phyloP scores from a whole-genome alignment of 805 yeast genomes.

The Kuraishia hungarica region DNA sequence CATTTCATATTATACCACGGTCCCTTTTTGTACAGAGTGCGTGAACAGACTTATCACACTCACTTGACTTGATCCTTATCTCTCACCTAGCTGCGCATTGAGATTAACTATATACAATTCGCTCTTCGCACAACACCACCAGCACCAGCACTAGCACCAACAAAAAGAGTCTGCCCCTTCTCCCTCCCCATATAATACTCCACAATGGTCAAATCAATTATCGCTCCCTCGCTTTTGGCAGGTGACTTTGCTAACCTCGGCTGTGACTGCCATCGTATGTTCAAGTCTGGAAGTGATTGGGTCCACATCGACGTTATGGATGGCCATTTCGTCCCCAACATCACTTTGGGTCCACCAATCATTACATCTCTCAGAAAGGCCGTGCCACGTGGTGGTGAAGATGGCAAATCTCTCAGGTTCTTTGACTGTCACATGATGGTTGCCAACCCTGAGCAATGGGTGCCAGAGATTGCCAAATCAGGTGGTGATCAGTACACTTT shows the following conservation, averaged over 20 bases:
- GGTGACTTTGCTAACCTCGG: slow-evolving; percentile 88
- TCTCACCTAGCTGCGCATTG: too few relatives aligned
- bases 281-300: slow-evolving; percentile 88
- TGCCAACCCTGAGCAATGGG: slow-evolving; percentile 86
- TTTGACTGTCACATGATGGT: slow-evolving; percentile 99
- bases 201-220: slow-evolving; percentile 65
- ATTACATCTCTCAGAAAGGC: slow-evolving; percentile 68
- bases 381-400: slow-evolving; percentile 55
- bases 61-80: too few relatives aligned
- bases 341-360: slow-evolving; percentile 89
- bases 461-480: slow-evolving; percentile 80
- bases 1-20: too few relatives aligned
- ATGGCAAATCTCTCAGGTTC: slow-evolving; percentile 32
- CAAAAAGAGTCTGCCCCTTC: too few relatives aligned
- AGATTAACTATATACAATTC: too few relatives aligned
- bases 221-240: slow-evolving; percentile 93
- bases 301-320: slow-evolving; percentile 98
- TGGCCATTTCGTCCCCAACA: slow-evolving; percentile 96
- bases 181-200: background rate
- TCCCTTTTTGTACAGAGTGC: too few relatives aligned
- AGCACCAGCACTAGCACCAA: too few relatives aligned
- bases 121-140: too few relatives aligned
- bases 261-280: slow-evolving; percentile 75
- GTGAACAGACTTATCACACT: too few relatives aligned
- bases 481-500: slow-evolving; percentile 96